Conservation (phyloP, 2,329 filamentous ascomycete genomes). For the Botryotinia convoluta region DNA sequence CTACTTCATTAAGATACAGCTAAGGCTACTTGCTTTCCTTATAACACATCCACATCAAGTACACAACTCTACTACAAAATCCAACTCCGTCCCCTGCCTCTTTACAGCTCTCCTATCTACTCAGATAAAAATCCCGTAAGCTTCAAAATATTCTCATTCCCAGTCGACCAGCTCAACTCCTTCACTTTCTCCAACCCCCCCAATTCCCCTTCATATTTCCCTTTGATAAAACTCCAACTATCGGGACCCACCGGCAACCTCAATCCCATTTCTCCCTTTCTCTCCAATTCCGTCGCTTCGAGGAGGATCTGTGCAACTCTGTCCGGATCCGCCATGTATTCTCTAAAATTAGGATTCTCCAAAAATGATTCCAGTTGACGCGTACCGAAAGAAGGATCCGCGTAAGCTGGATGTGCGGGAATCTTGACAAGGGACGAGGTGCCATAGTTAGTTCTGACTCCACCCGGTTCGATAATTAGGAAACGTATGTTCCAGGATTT, state of each 20-base stretch:
- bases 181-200: background rate
- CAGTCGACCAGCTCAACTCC: slow-evolving; percentile 1
- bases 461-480: slow-evolving; percentile 42
- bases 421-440: background rate
- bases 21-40: background rate
- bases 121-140: background rate
- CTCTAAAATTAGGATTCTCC: background rate
- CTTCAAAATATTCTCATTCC: background rate
- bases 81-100: background rate
- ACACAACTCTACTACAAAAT: background rate
- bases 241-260: slow-evolving; percentile 25
- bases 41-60: background rate
- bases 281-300: slow-evolving; percentile 5
- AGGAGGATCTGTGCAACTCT: slow-evolving; percentile 23
- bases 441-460: slow-evolving; percentile 41
- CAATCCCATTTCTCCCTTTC: slow-evolving; percentile 26
- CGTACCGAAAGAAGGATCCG: slow-evolving; percentile 33
- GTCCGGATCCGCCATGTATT: slow-evolving; percentile 22
- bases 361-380: slow-evolving; percentile 29
- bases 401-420: slow-evolving; percentile 27
- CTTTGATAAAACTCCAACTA: slow-evolving; percentile 29
- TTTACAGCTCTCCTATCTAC: background rate
- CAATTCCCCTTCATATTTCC: slow-evolving; percentile 11
- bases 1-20: background rate
- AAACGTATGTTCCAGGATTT: slow-evolving; percentile 42